phyloP scores from a whole-genome alignment of 768 basidiomycete genomes.

The Galerina sulciceps region DNA sequence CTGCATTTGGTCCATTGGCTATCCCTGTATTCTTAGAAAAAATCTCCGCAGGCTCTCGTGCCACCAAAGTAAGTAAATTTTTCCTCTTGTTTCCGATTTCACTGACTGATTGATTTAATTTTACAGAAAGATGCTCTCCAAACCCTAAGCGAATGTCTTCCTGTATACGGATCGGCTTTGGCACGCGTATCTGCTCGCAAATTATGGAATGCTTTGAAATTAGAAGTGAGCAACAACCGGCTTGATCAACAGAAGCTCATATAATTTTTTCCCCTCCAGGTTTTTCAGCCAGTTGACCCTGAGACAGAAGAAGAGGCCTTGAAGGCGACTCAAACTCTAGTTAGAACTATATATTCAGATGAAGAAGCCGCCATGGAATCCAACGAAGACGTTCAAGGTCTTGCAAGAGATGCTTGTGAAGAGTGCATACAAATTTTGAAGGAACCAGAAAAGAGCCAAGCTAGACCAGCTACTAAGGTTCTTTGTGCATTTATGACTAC shows the following conservation, averaged over 20 bases:
- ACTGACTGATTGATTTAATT: background rate
- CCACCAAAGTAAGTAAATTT: slow-evolving; percentile 87
- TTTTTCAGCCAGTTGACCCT: slow-evolving; percentile 89
- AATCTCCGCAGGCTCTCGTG: slow-evolving; percentile 77
- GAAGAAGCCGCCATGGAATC: slow-evolving; percentile 43
- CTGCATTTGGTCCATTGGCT: slow-evolving; percentile 82
- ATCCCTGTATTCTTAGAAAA: slow-evolving; percentile 93
- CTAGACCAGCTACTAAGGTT: slow-evolving; percentile 84
- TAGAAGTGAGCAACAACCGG: slow-evolving; percentile 69
- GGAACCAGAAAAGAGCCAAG: slow-evolving; percentile 94
- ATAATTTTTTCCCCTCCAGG: slow-evolving; percentile 45
- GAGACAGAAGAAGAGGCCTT: slow-evolving; percentile 78
- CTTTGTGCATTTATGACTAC: slow-evolving; percentile 78
- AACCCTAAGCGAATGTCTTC: slow-evolving; percentile 76
- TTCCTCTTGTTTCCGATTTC: background rate
- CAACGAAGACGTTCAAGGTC: slow-evolving; percentile 49
- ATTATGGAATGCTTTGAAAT: slow-evolving; percentile 89
- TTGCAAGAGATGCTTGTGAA: slow-evolving; percentile 76
- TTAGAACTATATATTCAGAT: slow-evolving; percentile 69
- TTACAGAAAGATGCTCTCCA: slow-evolving; percentile 84
- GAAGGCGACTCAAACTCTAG: slow-evolving; percentile 69
- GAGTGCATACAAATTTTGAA: slow-evolving; percentile 81
- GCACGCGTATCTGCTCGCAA: slow-evolving; percentile 69
- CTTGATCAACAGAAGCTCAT: background rate
- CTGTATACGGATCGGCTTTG: slow-evolving; percentile 76